Evolutionary conservation across 805 yeast genomes (phyloP).

Genomic region (Kluyveromyces dobzhanskii): DNA sequence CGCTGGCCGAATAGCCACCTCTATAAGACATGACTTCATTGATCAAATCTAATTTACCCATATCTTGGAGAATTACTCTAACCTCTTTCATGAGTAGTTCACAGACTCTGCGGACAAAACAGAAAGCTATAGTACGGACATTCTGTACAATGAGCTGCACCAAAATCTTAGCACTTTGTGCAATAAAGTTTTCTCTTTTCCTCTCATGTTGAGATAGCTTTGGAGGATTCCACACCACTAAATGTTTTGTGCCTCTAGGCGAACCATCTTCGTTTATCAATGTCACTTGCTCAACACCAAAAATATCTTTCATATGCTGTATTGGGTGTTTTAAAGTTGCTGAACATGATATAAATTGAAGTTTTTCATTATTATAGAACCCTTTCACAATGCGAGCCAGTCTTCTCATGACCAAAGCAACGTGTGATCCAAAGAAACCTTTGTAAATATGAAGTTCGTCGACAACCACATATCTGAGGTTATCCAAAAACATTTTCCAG

Average conservation of each 20-base stretch:
- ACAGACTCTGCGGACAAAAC: slow-evolving; percentile 78
- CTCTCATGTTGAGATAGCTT: slow-evolving; percentile 42
- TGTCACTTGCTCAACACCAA: slow-evolving; percentile 54
- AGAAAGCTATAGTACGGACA: slow-evolving; percentile 81
- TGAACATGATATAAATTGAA: slow-evolving; percentile 80
- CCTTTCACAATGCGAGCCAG: slow-evolving; percentile 46
- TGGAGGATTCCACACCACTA: slow-evolving; percentile 85
- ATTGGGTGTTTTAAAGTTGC: slow-evolving; percentile 81
- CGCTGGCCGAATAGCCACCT: slow-evolving; percentile 87
- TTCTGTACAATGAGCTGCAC: slow-evolving; percentile 55
- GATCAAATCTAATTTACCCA: slow-evolving; percentile 37
- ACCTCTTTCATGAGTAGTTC: slow-evolving; percentile 84
- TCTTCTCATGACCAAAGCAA: slow-evolving; percentile 75
- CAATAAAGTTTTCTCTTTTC: slow-evolving; percentile 62
- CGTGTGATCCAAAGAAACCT: slow-evolving; percentile 91
- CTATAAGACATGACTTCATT: slow-evolving; percentile 84
- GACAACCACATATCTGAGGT: slow-evolving; percentile 66
- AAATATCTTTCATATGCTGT: slow-evolving; percentile 61
- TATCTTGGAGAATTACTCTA: slow-evolving; percentile 40
- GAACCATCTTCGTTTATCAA: slow-evolving; percentile 79
- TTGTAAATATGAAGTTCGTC: slow-evolving; percentile 82
- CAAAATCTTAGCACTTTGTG: slow-evolving; percentile 68
- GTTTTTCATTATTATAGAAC: slow-evolving; percentile 32
- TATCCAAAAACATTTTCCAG: slow-evolving; percentile 64
- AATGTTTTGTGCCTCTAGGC: slow-evolving; percentile 68